phyloP scores from a whole-genome alignment of 2,329 filamentous ascomycete species.

The Aspergillus ochraceoroseus region DNA sequence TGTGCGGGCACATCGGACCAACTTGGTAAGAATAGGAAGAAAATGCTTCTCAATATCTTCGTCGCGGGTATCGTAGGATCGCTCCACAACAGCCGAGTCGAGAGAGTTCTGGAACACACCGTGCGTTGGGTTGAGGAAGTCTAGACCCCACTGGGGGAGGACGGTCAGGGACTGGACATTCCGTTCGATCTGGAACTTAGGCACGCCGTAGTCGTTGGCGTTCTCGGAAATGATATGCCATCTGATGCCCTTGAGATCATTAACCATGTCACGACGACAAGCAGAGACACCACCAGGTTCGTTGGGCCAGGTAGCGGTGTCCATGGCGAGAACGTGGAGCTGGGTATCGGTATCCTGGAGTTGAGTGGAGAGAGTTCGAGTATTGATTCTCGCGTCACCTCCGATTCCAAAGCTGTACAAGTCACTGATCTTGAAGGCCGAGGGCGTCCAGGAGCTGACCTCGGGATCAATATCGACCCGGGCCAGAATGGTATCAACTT shows the following conservation, averaged over 20 bases:
- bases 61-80: constrained; percentile 37
- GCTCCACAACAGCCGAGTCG: constrained; percentile 46
- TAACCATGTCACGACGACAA: constrained; percentile 52
- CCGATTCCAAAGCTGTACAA: constrained; percentile 50
- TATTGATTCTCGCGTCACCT: constrained; percentile 49
- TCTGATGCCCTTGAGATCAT: constrained; percentile 49
- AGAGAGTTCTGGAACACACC: constrained; percentile 51
- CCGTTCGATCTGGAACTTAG: constrained; percentile 51
- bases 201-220: constrained; percentile 52
- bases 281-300: constrained; percentile 52
- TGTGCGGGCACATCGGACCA: constrained; percentile 49
- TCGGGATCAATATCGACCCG: constrained; percentile 49
- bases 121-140: constrained; percentile 50
- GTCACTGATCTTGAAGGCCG: constrained; percentile 49
- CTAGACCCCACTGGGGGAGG: constrained; percentile 52
- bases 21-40: constrained; percentile 47
- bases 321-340: constrained; percentile 50
- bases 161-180: constrained; percentile 52
- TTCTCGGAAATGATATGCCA: constrained; percentile 53
- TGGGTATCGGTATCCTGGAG: constrained; percentile 44
- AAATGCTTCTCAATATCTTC: constrained; percentile 50
- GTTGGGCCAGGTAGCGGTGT: constrained; percentile 51
- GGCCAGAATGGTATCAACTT: constrained; percentile 49
- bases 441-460: constrained; percentile 49
- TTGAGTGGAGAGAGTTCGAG: constrained; percentile 32